phyloP scores from a whole-genome alignment of 805 yeast species.

The Metschnikowia amazonensis region DNA sequence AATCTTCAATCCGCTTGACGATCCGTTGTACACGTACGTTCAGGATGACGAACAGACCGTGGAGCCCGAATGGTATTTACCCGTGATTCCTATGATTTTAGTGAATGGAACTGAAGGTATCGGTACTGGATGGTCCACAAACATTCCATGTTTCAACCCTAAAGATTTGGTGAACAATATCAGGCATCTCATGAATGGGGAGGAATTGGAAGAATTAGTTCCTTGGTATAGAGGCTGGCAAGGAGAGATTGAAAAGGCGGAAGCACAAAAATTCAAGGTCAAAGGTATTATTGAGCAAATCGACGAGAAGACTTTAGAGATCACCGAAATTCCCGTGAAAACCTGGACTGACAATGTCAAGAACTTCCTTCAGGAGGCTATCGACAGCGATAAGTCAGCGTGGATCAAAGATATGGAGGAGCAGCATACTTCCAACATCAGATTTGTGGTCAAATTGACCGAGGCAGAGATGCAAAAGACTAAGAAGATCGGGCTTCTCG shows the following conservation, averaged over 20 bases:
- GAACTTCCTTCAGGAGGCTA: conserved; percentile 71
- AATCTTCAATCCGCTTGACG: conserved; percentile 77
- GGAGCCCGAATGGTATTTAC: conserved; percentile 94
- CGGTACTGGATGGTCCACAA: conserved; percentile 98
- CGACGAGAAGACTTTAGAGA: conserved; percentile 77
- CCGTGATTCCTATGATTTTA: conserved; percentile 90
- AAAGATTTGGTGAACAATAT: conserved; percentile 73
- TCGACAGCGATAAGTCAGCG: conserved; percentile 74
- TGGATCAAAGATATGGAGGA: conserved; percentile 96
- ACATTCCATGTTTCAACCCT: conserved; percentile 88
- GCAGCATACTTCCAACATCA: conserved; percentile 80
- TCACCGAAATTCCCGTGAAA: conserved; percentile 87
- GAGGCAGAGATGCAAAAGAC: conserved; percentile 84
- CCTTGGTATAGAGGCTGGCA: conserved; percentile 98
- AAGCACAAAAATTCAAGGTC: conserved; percentile 66
- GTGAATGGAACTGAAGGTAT: conserved; percentile 98
- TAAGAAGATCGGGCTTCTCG: conserved; percentile 69
- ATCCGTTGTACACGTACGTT: conserved; percentile 69
- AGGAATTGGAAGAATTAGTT: conserved; percentile 64
- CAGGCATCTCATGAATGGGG: conserved; percentile 66
- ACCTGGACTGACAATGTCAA: conserved; percentile 92
- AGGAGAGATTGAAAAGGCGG: conserved; percentile 66
- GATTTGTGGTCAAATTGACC: conserved; percentile 70
- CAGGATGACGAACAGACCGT: conserved; percentile 92
- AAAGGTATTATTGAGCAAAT: conserved; percentile 78